Evolutionary conservation across 1,139 yeast genomes (phyloP).

Genomic region (Suhomyces yuchorum): DNA sequence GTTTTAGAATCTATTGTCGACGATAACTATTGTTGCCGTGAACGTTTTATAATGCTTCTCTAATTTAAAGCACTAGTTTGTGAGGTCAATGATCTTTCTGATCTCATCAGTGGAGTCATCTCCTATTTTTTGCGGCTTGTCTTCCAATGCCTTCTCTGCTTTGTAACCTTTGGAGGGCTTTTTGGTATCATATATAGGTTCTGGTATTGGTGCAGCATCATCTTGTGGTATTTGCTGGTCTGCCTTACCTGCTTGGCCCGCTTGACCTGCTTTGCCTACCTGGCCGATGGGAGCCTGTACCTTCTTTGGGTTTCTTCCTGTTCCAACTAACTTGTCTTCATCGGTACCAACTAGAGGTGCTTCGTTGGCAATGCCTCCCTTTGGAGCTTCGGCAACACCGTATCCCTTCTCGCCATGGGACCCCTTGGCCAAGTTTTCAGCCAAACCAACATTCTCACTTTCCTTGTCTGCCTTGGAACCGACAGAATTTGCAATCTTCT

Average conservation of each 20-base stretch:
- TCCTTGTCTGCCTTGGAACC: slow-evolving; percentile 33
- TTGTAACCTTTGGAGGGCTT: slow-evolving; percentile 17
- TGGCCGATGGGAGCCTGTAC: not conserved
- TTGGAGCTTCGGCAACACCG: slow-evolving; percentile 52
- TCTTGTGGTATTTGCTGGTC: not conserved
- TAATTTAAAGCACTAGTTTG: not conserved
- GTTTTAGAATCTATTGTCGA: not conserved
- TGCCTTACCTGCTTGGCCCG: not conserved
- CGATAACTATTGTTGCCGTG: not conserved
- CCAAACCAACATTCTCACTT: slow-evolving; percentile 37
- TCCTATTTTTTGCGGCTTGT: slow-evolving; percentile 1
- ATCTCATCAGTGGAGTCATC: slow-evolving; percentile 5
- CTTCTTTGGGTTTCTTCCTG: slow-evolving; percentile 22
- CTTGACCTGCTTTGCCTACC: slow-evolving; percentile 3
- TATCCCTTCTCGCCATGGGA: slow-evolving; percentile 47
- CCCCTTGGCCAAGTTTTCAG: slow-evolving; percentile 44
- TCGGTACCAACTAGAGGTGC: slow-evolving; percentile 49
- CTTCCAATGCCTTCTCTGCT: slow-evolving; percentile 18
- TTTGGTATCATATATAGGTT: slow-evolving; percentile 5
- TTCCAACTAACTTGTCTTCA: slow-evolving; percentile 36
- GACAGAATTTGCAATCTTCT: slow-evolving; percentile 27
- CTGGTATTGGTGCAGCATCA: slow-evolving; percentile 1
- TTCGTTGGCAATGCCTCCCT: slow-evolving; percentile 53
- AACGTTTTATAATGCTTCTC: not conserved
- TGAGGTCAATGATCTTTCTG: slow-evolving; percentile 8